These are phyloP conservation scores for Cephaloascus albidus DNA, from an alignment of 805 yeast species.

Conservation along the genomic window DNA sequence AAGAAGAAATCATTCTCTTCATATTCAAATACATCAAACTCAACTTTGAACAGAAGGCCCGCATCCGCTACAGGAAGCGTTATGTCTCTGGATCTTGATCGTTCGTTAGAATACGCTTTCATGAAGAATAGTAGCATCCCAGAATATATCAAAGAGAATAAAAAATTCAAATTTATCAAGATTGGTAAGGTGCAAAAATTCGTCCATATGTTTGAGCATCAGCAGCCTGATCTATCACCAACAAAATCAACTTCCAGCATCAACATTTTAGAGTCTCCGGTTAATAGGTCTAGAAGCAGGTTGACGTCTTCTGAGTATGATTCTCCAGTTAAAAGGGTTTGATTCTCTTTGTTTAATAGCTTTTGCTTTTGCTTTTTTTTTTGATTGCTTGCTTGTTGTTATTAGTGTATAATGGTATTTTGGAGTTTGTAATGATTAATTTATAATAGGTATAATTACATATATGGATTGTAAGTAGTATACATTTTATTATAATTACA, in stretches of 20 bases:
- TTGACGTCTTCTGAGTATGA: background rate
- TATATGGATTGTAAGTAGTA: too few relatives aligned
- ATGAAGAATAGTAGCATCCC: slow-evolving; percentile 9
- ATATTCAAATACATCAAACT: background rate
- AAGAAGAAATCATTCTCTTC: background rate
- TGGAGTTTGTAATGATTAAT: too few relatives aligned
- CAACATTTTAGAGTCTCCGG: background rate
- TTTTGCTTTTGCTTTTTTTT: too few relatives aligned
- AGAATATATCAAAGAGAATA: slow-evolving; percentile 26
- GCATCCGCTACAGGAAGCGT: background rate
- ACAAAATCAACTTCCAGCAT: background rate
- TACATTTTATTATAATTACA: too few relatives aligned
- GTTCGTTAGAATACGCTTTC: background rate
- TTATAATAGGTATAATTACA: too few relatives aligned
- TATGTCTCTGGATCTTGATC: background rate
- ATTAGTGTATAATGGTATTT: too few relatives aligned
- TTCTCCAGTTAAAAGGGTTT: too few relatives aligned
- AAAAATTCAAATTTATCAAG: slow-evolving; percentile 32
- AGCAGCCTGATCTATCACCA: background rate
- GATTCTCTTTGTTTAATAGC: too few relatives aligned
- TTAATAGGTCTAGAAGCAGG: background rate
- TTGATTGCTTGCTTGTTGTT: too few relatives aligned
- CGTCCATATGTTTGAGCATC: slow-evolving; percentile 31
- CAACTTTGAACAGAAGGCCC: background rate
- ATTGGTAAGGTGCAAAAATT: slow-evolving; percentile 37